These are phyloP conservation scores for Metschnikowia gelsemii DNA, from an alignment of 805 yeast species.

Conservation along the genomic window DNA sequence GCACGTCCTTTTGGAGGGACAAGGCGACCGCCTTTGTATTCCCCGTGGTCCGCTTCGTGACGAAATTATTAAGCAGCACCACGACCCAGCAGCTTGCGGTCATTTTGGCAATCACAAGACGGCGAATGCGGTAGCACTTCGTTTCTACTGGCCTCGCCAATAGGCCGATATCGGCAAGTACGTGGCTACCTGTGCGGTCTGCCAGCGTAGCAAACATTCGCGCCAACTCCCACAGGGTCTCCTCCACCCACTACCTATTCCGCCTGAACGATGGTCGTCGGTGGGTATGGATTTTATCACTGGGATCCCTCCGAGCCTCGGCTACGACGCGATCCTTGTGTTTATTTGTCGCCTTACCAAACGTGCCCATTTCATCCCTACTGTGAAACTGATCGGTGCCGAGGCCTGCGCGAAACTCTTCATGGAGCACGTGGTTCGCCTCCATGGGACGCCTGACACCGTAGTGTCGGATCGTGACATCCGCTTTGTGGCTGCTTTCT, in stretches of 20 bases:
- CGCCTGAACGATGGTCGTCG: slow-evolving; percentile 1
- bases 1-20: no score
- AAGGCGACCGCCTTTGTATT: no score
- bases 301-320: neutral
- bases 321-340: slow-evolving; percentile 1
- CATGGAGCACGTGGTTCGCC: neutral
- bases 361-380: no score
- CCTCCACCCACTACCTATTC: neutral
- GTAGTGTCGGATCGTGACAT: no score
- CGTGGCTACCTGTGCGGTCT: no score
- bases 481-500: neutral
- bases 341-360: slow-evolving; percentile 1
- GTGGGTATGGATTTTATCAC: neutral
- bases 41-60: no score
- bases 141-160: no score
- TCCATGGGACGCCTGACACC: slow-evolving; percentile 1
- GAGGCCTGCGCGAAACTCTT: neutral
- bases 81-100: neutral
- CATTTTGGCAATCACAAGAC: slow-evolving; percentile 1
- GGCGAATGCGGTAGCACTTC: neutral
- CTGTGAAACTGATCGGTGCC: neutral
- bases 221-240: neutral
- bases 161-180: no score
- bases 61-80: neutral
- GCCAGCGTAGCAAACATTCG: neutral